Conservation (phyloP, 202 grass and related monocot genomes). For the Musa balbisiana region DNA sequence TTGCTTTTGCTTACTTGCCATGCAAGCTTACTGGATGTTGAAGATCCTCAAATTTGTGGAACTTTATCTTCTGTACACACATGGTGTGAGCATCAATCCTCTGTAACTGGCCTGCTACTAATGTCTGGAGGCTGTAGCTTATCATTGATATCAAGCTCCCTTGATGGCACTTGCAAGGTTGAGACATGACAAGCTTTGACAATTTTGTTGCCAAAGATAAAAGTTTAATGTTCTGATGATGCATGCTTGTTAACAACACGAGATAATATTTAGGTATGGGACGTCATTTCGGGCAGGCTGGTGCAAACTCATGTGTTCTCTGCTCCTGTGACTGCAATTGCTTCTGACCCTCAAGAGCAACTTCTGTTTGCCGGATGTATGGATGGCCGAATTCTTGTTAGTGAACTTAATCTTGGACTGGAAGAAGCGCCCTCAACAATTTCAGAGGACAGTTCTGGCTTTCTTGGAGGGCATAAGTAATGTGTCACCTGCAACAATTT, state of each 20-base stretch:
- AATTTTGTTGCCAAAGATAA: too few relatives aligned
- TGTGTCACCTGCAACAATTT: too few relatives aligned
- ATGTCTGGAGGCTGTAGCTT: constrained; percentile 1
- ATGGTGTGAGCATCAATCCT: constrained; percentile 18
- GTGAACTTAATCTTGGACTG: not conserved
- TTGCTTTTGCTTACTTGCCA: too few relatives aligned
- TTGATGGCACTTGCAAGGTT: constrained; percentile 37
- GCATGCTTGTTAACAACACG: not conserved
- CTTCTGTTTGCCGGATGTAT: constrained; percentile 17
- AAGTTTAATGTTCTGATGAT: too few relatives aligned
- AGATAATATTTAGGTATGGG: constrained; percentile 12
- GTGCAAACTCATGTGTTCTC: constrained; percentile 14
- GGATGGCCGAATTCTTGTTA: constrained; percentile 15
- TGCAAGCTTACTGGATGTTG: constrained; percentile 14
- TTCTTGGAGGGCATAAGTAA: too few relatives aligned
- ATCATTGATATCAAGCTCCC: constrained; percentile 29
- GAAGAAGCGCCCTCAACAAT: too few relatives aligned
- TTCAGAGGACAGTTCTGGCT: too few relatives aligned
- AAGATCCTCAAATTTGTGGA: constrained; percentile 7
- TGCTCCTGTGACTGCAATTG: constrained; percentile 6
- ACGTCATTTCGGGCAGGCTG: constrained; percentile 21
- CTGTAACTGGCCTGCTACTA: constrained; percentile 21
- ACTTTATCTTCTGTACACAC: not conserved
- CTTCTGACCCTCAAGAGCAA: constrained; percentile 16
- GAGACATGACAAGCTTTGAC: not conserved